phyloP scores from a whole-genome alignment of 805 yeast genomes.

The Kluyveromyces dobzhanskii region DNA sequence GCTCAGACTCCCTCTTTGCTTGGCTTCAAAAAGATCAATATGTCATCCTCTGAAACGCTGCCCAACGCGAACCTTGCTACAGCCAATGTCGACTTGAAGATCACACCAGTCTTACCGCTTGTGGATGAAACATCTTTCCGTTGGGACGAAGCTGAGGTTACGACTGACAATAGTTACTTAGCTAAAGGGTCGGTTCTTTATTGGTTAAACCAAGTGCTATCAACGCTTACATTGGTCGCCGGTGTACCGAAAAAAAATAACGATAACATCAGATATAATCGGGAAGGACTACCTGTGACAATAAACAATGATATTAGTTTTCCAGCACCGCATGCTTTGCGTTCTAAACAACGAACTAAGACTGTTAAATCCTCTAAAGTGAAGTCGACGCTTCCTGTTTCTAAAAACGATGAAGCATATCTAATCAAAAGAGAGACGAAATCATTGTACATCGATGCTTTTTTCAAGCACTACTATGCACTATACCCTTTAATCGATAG shows the following conservation, averaged over 20 bases:
- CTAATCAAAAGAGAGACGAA: constrained; percentile 13
- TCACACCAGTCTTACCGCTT: constrained; percentile 1
- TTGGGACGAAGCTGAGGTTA: background rate
- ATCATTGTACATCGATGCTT: constrained; percentile 36
- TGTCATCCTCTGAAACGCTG: too few relatives aligned
- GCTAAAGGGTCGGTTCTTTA: constrained; percentile 1
- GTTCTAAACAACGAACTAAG: background rate
- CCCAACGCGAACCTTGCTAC: too few relatives aligned
- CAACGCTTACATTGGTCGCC: background rate
- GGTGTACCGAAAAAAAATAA: background rate
- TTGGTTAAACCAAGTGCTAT: background rate
- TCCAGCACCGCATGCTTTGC: background rate
- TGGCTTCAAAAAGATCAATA: too few relatives aligned
- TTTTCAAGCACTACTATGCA: constrained; percentile 51
- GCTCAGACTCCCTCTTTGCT: too few relatives aligned
- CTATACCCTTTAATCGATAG: constrained; percentile 55
- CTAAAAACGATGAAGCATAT: background rate
- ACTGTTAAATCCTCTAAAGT: background rate
- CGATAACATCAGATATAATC: background rate
- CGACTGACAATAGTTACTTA: background rate
- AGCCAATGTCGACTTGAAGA: too few relatives aligned
- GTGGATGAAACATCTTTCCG: constrained; percentile 4
- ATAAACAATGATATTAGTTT: background rate
- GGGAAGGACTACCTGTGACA: background rate
- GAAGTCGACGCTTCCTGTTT: background rate